phyloP scores from a whole-genome alignment of 306 rosid genomes.

The Morella rubra region DNA sequence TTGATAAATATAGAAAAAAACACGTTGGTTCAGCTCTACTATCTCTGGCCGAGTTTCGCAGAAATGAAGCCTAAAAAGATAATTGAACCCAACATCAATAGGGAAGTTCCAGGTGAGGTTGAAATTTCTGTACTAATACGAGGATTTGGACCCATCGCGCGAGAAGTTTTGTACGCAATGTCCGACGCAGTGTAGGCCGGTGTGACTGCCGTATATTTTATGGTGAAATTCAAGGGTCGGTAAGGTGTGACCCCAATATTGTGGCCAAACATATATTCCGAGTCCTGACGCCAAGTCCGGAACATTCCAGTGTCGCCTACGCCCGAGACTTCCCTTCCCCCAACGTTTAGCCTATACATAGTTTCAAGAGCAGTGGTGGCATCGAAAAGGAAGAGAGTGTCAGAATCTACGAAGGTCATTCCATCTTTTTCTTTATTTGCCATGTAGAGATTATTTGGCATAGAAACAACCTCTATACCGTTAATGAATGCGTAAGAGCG shows the following conservation, averaged over 20 bases:
- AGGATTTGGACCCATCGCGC: neutral
- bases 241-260: accelerated
- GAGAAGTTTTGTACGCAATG: neutral
- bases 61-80: conserved; percentile 29
- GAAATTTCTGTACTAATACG: neutral
- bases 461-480: conserved; percentile 33
- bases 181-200: conserved; percentile 15
- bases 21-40: accelerated
- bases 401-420: neutral
- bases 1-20: conserved; percentile 6
- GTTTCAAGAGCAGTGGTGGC: conserved; percentile 25
- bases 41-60: neutral
- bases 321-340: neutral
- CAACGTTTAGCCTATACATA: conserved; percentile 25
- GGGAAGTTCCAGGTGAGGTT: conserved; percentile 30
- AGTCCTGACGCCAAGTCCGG: conserved; percentile 22
- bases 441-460: conserved; percentile 24
- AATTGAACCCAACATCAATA: neutral
- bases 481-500: conserved; percentile 30
- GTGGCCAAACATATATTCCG: neutral
- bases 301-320: conserved; percentile 28
- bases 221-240: neutral
- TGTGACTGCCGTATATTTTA: neutral
- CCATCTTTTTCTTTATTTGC: neutral
- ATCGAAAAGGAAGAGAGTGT: neutral